phyloP scores from a whole-genome alignment of 2,329 filamentous ascomycete species.

The Cladosporium austrohemisphaericum region DNA sequence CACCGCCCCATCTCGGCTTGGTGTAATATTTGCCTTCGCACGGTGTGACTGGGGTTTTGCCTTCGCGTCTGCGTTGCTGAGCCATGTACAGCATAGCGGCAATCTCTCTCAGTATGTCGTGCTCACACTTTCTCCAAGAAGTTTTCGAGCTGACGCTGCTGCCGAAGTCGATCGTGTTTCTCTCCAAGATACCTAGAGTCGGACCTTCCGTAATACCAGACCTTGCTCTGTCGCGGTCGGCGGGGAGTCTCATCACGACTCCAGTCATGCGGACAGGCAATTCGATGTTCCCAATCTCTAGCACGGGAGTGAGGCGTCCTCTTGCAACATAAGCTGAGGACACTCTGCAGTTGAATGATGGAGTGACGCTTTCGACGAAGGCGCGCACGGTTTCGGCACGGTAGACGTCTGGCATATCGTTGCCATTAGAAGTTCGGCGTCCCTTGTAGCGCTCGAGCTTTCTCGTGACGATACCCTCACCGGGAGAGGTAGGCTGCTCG shows the following conservation, averaged over 20 bases:
- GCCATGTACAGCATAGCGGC: slow-evolving; percentile 56
- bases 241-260: slow-evolving; percentile 51
- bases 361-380: slow-evolving; percentile 56
- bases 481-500: not conserved
- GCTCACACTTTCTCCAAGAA: slow-evolving; percentile 27
- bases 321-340: slow-evolving; percentile 31
- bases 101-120: slow-evolving; percentile 57
- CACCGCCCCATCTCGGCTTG: slow-evolving; percentile 55
- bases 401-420: slow-evolving; percentile 57
- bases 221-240: slow-evolving; percentile 50
- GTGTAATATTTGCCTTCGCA: slow-evolving; percentile 62
- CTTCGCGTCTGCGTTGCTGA: slow-evolving; percentile 58
- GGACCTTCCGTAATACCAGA: slow-evolving; percentile 57
- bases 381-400: slow-evolving; percentile 54
- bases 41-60: slow-evolving; percentile 45
- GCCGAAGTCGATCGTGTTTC: slow-evolving; percentile 52
- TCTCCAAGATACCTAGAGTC: slow-evolving; percentile 53
- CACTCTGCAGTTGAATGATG: slow-evolving; percentile 54
- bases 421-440: slow-evolving; percentile 54
- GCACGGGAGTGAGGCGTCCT: slow-evolving; percentile 43
- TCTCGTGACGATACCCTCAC: not conserved
- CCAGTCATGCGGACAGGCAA: slow-evolving; percentile 56
- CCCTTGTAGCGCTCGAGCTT: slow-evolving; percentile 48
- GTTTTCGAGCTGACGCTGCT: slow-evolving; percentile 24
- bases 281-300: slow-evolving; percentile 43